Evolutionary conservation across 139 green algal species (phyloP), one percentile per base, ranked within the genome.

Genomic region (Chlorella sp.): DNA sequence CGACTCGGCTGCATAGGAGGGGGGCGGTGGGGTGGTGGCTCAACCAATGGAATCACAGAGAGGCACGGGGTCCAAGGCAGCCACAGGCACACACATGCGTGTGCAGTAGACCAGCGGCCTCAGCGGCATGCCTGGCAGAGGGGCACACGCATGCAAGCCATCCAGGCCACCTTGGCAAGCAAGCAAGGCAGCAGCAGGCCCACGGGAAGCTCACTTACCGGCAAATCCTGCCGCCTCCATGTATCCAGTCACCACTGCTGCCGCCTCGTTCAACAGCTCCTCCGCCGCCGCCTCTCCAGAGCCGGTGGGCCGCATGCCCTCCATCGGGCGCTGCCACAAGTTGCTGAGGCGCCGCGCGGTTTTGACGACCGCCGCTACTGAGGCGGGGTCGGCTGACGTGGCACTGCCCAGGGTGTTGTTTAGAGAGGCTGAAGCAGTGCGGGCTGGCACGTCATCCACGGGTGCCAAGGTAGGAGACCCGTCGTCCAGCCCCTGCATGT

Each of bases 221-320:
- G 42, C 9, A 42, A 64, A 89, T 28, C 85, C 69, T 19, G 85
- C 85, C 1, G 85, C 85, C 42, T 83, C 69, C 69, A 89, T 83
- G 68, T 60, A 89, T 0, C 85, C 85, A 0, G 32, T n/a, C 40
- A 89, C 85, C 39, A 82, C 69, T 15, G 40, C 85, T 2, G 21
- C 34, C 19, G 34, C 42, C 7, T 68, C 85, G 1, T 2, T 71
- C 18, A 89, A 2, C 42, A 89, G 69, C 69, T 82, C 69, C 40
- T 89, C 69, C 0, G 85, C 85, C 0, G 30, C 69, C 0, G 73
- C 69, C 7, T 26, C 69, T 14, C 40, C 40, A 11, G 40, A 57
- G 48, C 48, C 9, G 48, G 48, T 57, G 5, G 48, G 5, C 7
- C 9, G 48, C 48, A 57, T 5, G 48, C 48, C 61, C 34, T 78